Evolutionary conservation across 805 yeast genomes (phyloP).

Genomic region (Candida pseudoglaebosa): DNA sequence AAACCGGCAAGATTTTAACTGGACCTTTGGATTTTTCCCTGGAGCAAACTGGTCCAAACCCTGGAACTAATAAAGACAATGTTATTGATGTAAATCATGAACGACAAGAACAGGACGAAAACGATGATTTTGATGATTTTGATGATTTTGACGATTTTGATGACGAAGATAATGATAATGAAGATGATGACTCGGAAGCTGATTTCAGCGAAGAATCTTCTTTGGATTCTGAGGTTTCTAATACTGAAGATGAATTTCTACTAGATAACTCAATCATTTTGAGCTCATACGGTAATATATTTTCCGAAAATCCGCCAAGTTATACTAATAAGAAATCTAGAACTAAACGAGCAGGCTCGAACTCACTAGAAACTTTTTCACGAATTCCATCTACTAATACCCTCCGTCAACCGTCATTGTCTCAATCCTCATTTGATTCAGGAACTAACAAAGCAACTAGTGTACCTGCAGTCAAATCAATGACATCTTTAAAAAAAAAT

Average conservation of each 20-base stretch:
- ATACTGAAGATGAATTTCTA: conserved; percentile 38
- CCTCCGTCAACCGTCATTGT: conserved; percentile 1
- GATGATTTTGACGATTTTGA: conserved; percentile 17
- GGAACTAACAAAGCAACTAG: conserved; percentile 2
- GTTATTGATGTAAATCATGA: conserved; percentile 12
- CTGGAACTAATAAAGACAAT: conserved; percentile 14
- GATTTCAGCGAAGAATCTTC: conserved; percentile 25
- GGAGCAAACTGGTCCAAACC: conserved; percentile 5
- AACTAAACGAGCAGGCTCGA: conserved; percentile 2
- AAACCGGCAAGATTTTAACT: conserved; percentile 4
- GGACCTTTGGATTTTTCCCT: conserved; percentile 5
- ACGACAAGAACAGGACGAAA: conserved; percentile 8
- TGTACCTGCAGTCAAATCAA: conserved; percentile 1
- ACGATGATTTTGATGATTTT: conserved; percentile 15
- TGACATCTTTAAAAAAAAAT: conserved; percentile 7
- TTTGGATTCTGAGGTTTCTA: conserved; percentile 42
- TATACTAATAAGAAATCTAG: conserved; percentile 1
- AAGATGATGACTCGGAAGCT: conserved; percentile 25
- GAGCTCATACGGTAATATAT: conserved; percentile 16
- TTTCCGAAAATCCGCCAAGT: conserved; percentile 1
- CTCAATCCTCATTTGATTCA: conserved; percentile 1
- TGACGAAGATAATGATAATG: conserved; percentile 24
- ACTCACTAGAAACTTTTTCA: conserved; percentile 1
- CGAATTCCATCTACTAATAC: neutral
- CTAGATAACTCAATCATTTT: conserved; percentile 24